A percentile compares a stretch with the other conserved stretches of the same genome.
These are phyloP conservation scores for Kuraishia piskuri DNA, from an alignment of 805 yeast genomes.

Conservation along the genomic window DNA sequence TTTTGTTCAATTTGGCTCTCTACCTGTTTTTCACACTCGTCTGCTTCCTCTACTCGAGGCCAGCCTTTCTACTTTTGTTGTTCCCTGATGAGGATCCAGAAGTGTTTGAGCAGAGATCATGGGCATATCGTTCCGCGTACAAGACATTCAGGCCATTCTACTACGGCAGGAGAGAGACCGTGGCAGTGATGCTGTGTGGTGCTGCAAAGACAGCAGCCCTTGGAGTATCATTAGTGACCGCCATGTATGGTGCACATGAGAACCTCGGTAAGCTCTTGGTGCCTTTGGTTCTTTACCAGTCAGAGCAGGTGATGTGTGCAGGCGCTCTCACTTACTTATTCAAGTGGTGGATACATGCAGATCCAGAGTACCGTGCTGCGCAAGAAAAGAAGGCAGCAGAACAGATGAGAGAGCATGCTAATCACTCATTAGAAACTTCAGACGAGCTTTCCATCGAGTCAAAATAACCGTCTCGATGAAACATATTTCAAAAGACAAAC, in stretches of 20 bases:
- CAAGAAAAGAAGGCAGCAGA: background rate
- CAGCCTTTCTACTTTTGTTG: constrained; percentile 35
- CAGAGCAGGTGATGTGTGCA: constrained; percentile 80
- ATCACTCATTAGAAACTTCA: background rate
- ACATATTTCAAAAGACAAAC: too few relatives aligned
- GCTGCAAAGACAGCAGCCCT: constrained; percentile 92
- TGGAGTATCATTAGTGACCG: constrained; percentile 62
- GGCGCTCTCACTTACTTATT: constrained; percentile 59
- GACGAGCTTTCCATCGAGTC: background rate
- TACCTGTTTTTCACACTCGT: constrained; percentile 68
- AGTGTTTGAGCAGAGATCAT: constrained; percentile 40
- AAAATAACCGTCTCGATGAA: too few relatives aligned
- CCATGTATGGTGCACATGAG: constrained; percentile 64
- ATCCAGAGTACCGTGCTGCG: constrained; percentile 6
- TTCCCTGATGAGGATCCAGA: constrained; percentile 24
- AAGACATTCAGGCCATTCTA: constrained; percentile 53
- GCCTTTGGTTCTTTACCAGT: constrained; percentile 79
- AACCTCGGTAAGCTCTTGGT: constrained; percentile 66
- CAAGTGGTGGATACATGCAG: constrained; percentile 55
- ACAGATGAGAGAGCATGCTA: background rate
- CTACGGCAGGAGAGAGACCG: constrained; percentile 63
- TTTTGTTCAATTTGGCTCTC: constrained; percentile 76
- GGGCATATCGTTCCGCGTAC: constrained; percentile 35
- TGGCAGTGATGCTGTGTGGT: constrained; percentile 77
- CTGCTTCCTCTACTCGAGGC: constrained; percentile 54